Percentiles rank a stretch among this genome's conserved stretches.
These are phyloP conservation scores for Tetrahymena malaccensis DNA, from an alignment of 73 alveolate species.

Conservation along the genomic window DNA sequence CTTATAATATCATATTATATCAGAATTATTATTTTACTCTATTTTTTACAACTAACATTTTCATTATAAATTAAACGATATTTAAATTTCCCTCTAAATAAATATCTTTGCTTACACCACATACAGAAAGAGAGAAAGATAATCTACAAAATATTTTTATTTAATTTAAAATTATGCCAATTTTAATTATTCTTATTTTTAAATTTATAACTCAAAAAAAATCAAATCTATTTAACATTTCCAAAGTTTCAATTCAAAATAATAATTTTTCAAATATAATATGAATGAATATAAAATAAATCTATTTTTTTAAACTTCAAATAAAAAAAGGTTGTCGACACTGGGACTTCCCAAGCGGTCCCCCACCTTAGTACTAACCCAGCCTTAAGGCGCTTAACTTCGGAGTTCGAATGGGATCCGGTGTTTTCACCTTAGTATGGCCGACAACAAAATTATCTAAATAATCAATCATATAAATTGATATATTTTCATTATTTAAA, in stretches of 20 bases:
- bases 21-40: background rate
- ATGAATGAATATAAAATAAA: background rate
- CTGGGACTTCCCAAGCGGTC: slow-evolving; percentile 98
- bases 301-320: too few relatives aligned
- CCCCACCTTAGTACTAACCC: slow-evolving; percentile 98
- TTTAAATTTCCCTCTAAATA: background rate
- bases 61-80: background rate
- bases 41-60: background rate
- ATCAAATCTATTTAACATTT: too few relatives aligned
- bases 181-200: too few relatives aligned
- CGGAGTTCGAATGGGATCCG: slow-evolving; percentile 99
- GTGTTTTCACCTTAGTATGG: slow-evolving; percentile 96
- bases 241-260: too few relatives aligned
- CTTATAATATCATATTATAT: background rate
- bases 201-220: too few relatives aligned
- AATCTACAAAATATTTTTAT: too few relatives aligned
- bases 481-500: too few relatives aligned
- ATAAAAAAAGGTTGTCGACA: slow-evolving; percentile 58
- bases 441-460: slow-evolving; percentile 68
- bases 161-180: too few relatives aligned
- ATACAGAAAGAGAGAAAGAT: background rate
- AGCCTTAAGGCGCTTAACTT: slow-evolving; percentile 98
- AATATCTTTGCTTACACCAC: background rate
- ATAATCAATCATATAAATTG: background rate
- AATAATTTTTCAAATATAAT: too few relatives aligned